These are phyloP conservation scores for Prunella vulgaris DNA, from an alignment of 257 asterid genomes.

Conservation along the genomic window DNA sequence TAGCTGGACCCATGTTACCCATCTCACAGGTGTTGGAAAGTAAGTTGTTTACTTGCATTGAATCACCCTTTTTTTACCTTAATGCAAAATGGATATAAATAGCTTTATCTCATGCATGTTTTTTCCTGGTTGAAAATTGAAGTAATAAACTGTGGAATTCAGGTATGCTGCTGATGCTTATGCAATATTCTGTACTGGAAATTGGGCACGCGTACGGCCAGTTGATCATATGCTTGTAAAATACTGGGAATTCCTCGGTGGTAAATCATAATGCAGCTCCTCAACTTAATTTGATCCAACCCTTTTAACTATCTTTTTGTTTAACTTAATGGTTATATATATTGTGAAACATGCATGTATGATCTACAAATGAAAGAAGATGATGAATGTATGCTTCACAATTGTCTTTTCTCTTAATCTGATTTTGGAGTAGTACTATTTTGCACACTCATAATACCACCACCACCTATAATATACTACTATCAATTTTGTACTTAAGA, in stretches of 20 bases:
- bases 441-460: too few species aligned
- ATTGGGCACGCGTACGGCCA: conserved; percentile 62
- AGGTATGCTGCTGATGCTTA: conserved; percentile 89
- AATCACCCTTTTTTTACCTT: too few species aligned
- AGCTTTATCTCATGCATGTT: too few species aligned
- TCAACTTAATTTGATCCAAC: conserved; percentile 4
- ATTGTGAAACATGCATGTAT: neutral
- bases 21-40: conserved; percentile 83
- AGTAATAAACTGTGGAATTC: neutral
- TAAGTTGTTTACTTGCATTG: conserved; percentile 18
- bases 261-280: neutral
- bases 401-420: neutral
- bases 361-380: neutral
- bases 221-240: conserved; percentile 64
- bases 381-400: neutral
- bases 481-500: too few species aligned
- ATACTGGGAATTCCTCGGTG: conserved; percentile 62
- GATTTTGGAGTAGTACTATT: neutral
- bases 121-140: neutral
- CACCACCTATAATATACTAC: too few species aligned
- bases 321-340: neutral
- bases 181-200: conserved; percentile 71
- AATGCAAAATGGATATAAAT: too few species aligned
- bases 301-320: neutral
- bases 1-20: conserved; percentile 73